phyloP scores from a whole-genome alignment of 176 grass and related monocot species.

The Oryza longistaminata region DNA sequence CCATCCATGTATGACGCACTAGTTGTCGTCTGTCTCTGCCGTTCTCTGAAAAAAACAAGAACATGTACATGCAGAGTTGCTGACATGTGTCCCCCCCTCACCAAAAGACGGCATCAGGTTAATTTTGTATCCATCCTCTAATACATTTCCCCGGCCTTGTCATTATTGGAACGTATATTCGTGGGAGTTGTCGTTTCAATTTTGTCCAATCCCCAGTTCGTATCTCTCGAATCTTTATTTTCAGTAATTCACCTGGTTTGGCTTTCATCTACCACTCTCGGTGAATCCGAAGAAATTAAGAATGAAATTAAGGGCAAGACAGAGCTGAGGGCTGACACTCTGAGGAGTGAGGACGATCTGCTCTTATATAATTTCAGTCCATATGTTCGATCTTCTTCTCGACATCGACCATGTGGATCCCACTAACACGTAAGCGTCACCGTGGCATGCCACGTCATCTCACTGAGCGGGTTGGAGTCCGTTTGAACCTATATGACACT shows the following conservation, averaged over 20 bases:
- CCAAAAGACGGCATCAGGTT: not conserved
- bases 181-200: not conserved
- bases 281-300: not conserved
- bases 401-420: not conserved
- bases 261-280: not conserved
- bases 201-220: slow-evolving; percentile 2
- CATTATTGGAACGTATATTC: not conserved
- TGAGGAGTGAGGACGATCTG: not conserved
- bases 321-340: not conserved
- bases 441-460: too few species aligned
- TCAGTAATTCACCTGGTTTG: too few species aligned
- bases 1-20: not conserved
- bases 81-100: not conserved
- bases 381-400: not conserved
- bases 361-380: not conserved
- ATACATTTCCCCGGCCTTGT: not conserved
- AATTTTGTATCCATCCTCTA: not conserved
- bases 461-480: too few species aligned
- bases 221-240: not conserved
- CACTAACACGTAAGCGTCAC: too few species aligned
- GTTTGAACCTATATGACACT: too few species aligned
- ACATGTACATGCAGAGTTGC: too few species aligned
- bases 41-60: not conserved
- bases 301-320: not conserved
- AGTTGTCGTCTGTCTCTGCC: not conserved